Conservation (phyloP, 2,329 filamentous ascomycete genomes). For the Scopulariopsis brevicaulis region DNA sequence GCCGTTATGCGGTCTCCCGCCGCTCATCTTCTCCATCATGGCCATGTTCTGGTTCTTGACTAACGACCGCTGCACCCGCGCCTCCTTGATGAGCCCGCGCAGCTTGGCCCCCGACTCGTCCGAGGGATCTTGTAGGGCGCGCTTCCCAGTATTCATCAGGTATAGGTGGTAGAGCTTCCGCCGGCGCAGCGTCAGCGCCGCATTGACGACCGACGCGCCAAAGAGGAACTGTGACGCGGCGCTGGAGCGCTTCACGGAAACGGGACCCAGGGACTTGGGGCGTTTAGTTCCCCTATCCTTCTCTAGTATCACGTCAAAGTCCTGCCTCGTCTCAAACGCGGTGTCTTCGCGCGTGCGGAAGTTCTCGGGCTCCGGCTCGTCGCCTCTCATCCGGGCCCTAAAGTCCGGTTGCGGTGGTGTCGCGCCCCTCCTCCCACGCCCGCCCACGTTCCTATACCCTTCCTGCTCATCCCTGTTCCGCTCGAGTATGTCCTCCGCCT, state of each 20-base stretch:
- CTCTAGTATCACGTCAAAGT: background rate
- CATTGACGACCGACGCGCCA: conserved; percentile 68
- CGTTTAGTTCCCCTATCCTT: background rate
- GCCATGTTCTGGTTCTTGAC: conserved; percentile 51
- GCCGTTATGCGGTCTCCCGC: conserved; percentile 79
- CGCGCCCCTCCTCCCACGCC: background rate
- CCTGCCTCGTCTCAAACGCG: background rate
- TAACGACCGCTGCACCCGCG: conserved; percentile 43
- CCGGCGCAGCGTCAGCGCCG: conserved; percentile 55
- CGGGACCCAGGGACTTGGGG: conserved; percentile 7
- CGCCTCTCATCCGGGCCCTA: background rate
- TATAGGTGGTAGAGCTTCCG: conserved; percentile 81
- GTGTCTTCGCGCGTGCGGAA: background rate
- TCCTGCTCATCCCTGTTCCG: conserved; percentile 6
- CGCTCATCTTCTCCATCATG: conserved; percentile 74
- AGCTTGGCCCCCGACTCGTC: conserved; percentile 19
- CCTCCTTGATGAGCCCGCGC: conserved; percentile 34
- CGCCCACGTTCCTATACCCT: background rate
- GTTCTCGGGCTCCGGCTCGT: background rate
- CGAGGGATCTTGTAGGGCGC: conserved; percentile 30
- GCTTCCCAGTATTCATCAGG: conserved; percentile 50
- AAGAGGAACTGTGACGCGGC: conserved; percentile 89
- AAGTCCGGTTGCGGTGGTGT: background rate
- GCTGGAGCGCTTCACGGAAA: conserved; percentile 51
- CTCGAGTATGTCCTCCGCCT: conserved; percentile 7